Evolutionary conservation across 176 grass and related monocot genomes (phyloP).

Genomic region (Sorghum bicolor): Sorghum_bicolor_NCBIv3 NC_012876.2:63515501-63516000

Average conservation of each 20-base stretch:
- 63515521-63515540: not conserved
- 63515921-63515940: not conserved
- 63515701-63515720: not conserved
- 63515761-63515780: not conserved
- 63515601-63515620: constrained; percentile 98
- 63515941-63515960: not conserved
- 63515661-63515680: constrained; percentile 44
- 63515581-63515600: constrained; percentile 92
- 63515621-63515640: constrained; percentile 96
- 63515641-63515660: constrained; percentile 98
- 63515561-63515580: constrained; percentile 71
- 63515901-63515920: constrained; percentile 31
- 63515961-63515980: not conserved
- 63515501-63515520: constrained; percentile 1
- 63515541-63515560: not conserved
- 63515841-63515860: constrained; percentile 97
- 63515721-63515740: constrained; percentile 3
- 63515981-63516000: constrained; percentile 84
- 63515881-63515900: constrained; percentile 79
- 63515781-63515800: constrained; percentile 97
- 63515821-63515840: constrained; percentile 91
- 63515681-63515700: constrained; percentile 10
- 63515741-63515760: constrained; percentile 9
- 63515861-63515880: constrained; percentile 99
- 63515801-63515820: constrained; percentile 96